These are phyloP conservation scores for Ganoderma multipileum DNA, from an alignment of 1,284 basidiomycete species.

Conservation along the genomic window DNA sequence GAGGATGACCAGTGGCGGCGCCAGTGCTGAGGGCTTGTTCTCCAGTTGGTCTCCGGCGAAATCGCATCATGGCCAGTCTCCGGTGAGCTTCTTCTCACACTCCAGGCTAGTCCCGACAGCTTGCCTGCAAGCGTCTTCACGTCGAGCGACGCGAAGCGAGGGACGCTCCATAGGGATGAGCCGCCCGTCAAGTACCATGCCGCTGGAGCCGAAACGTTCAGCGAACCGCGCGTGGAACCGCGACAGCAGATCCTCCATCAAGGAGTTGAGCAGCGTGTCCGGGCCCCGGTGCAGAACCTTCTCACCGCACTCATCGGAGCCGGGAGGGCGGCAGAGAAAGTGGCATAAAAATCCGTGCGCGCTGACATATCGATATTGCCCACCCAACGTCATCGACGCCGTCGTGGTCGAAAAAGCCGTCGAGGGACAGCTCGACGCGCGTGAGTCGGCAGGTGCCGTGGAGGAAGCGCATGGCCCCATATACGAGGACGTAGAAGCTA, in stretches of 20 bases:
- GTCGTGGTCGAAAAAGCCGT: conserved; percentile 10
- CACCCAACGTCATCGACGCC: conserved; percentile 1
- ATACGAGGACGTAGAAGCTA: conserved; percentile 16
- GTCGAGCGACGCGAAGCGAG: neutral
- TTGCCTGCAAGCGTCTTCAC: neutral
- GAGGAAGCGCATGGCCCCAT: conserved; percentile 13
- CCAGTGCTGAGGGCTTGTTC: neutral
- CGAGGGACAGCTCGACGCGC: neutral
- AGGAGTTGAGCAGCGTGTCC: conserved; percentile 1
- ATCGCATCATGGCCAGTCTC: conserved; percentile 4
- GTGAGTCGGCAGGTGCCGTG: neutral
- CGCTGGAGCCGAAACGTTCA: neutral
- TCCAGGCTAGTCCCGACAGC: conserved; percentile 1
- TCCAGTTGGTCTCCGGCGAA: neutral
- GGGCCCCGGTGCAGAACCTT: neutral
- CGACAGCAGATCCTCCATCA: neutral
- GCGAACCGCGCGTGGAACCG: neutral
- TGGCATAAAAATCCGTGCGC: neutral
- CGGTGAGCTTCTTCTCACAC: neutral
- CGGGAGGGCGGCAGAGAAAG: neutral
- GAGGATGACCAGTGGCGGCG: neutral
- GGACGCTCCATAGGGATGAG: neutral
- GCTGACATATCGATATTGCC: neutral
- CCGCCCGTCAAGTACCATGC: neutral
- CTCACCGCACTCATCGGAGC: neutral